Percentiles rank a stretch among this genome's conserved stretches.
These are phyloP conservation scores for Tricholoma hemisulphureum DNA, from an alignment of 768 basidiomycete genomes.

Conservation along the genomic window DNA sequence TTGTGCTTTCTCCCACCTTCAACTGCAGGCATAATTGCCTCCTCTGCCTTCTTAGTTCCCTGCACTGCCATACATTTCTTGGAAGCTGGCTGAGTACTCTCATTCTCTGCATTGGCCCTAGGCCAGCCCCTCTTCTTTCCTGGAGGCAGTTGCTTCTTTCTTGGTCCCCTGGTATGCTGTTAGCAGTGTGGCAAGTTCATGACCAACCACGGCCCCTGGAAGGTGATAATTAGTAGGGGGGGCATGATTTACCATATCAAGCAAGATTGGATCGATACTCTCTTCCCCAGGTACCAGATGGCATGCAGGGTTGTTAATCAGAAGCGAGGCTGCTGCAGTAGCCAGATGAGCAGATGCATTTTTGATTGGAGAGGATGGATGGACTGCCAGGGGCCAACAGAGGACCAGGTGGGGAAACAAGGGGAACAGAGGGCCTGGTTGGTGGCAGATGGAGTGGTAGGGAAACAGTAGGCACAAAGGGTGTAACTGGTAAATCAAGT, in stretches of 20 bases:
- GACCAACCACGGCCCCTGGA: neutral
- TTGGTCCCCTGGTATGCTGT: neutral
- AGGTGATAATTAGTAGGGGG: neutral
- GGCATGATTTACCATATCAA: neutral
- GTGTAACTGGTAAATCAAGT: neutral
- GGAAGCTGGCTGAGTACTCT: neutral
- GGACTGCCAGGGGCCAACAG: neutral
- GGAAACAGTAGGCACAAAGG: neutral
- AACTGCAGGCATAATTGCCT: too few species aligned
- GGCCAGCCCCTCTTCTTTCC: too few species aligned
- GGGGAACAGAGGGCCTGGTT: neutral
- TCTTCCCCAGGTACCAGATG: neutral
- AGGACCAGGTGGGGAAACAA: neutral
- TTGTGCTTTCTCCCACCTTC: too few species aligned
- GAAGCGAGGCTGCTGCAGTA: neutral
- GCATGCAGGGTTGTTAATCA: neutral
- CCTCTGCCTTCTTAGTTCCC: too few species aligned
- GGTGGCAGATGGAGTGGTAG: neutral
- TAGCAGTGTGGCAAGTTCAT: neutral
- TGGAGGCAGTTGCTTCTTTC: too few species aligned
- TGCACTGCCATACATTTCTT: too few species aligned
- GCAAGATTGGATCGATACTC: neutral
- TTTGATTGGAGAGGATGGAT: slow-evolving; percentile 1
- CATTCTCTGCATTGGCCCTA: too few species aligned
- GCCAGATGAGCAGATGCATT: neutral